These are phyloP conservation scores for Coemansia sp. DNA, from an alignment of 192 early-diverging fungal species.

Conservation along the genomic window DNA sequence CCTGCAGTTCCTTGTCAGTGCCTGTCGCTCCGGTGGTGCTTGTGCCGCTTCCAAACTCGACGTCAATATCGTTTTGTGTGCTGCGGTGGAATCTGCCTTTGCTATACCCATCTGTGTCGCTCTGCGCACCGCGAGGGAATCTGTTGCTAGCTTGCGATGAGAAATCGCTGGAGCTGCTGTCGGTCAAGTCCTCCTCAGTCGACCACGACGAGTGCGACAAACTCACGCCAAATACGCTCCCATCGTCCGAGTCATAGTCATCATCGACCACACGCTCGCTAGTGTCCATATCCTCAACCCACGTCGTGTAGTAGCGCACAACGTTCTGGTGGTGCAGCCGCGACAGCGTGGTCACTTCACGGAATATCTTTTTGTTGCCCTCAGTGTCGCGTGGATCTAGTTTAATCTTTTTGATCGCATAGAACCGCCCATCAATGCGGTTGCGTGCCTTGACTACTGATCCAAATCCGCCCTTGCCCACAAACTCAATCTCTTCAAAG, in stretches of 20 bases:
- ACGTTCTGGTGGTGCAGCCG: constrained; percentile 85
- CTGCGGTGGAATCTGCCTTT: not conserved
- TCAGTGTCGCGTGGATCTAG: constrained; percentile 57
- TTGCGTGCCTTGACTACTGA: constrained; percentile 78
- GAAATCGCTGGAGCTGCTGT: constrained; percentile 9
- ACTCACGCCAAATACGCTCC: not conserved
- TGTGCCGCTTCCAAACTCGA: not conserved
- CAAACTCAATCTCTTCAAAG: constrained; percentile 72
- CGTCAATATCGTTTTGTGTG: not conserved
- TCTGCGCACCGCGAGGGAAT: not conserved
- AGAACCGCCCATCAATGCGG: constrained; percentile 82
- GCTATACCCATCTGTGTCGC: not conserved
- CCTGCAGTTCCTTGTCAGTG: constrained; percentile 6
- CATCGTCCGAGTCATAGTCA: constrained; percentile 3
- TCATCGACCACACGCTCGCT: not conserved
- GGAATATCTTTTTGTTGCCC: constrained; percentile 66
- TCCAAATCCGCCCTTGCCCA: constrained; percentile 94
- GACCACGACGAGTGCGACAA: constrained; percentile 9
- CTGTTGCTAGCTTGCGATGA: not conserved
- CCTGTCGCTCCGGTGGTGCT: not conserved
- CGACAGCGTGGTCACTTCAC: constrained; percentile 90
- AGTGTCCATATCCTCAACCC: constrained; percentile 74
- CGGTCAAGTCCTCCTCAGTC: constrained; percentile 2
- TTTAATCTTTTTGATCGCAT: constrained; percentile 90
- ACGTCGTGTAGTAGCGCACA: constrained; percentile 88